Percentiles rank a stretch among this genome's conserved stretches.
Conservation (phyloP, 306 rosid species). For the Carpinus viminea region DNA sequence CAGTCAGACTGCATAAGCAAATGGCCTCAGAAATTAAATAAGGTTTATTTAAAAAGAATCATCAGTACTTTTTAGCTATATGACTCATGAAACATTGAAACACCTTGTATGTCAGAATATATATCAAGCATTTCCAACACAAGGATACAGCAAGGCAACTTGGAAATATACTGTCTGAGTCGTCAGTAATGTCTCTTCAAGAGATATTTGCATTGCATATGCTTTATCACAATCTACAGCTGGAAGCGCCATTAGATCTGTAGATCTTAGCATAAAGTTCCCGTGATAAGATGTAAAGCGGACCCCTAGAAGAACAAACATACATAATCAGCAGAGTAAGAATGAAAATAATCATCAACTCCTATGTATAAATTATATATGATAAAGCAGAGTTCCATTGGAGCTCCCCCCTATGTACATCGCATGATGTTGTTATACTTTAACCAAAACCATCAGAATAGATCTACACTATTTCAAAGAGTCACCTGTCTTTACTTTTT, state of each 20-base stretch:
- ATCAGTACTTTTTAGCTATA: background rate
- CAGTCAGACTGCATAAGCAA: background rate
- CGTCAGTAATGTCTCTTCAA: constrained; percentile 87
- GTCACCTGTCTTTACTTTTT: background rate
- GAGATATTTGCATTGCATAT: constrained; percentile 90
- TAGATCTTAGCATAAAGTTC: constrained; percentile 95
- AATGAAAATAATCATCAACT: constrained; percentile 8
- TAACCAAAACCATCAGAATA: constrained; percentile 3
- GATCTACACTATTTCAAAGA: background rate
- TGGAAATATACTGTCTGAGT: constrained; percentile 95
- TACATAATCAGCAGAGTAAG: constrained; percentile 24
- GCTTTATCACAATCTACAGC: constrained; percentile 99
- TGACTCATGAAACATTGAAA: background rate
- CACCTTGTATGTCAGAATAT: constrained; percentile 9
- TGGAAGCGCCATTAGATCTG: constrained; percentile 95
- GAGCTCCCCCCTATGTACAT: background rate
- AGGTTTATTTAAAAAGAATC: background rate
- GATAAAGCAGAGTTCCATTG: background rate
- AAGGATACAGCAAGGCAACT: constrained; percentile 99
- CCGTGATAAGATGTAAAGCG: constrained; percentile 96
- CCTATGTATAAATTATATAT: background rate
- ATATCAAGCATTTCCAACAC: constrained; percentile 21
- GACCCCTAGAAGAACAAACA: constrained; percentile 59
- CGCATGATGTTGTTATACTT: background rate
- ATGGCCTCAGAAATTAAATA: background rate